Evolutionary conservation across 2,329 filamentous ascomycete species (phyloP).

Genomic region (Orbilia blumenaviensis): DNA sequence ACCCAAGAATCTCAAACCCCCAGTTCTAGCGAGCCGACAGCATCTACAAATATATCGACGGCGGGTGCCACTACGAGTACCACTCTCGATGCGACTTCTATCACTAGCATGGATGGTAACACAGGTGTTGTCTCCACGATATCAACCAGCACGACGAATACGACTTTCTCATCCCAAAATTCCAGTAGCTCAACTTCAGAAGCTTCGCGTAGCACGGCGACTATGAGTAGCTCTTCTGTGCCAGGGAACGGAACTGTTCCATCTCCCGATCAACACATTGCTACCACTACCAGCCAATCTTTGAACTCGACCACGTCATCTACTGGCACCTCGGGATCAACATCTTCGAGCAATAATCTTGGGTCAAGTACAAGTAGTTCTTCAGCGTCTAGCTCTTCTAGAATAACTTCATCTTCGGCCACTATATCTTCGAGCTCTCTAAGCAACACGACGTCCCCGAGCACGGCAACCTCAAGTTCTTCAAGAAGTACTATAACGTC

Average conservation of each 20-base stretch:
- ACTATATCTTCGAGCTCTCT: neutral
- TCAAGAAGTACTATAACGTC: neutral
- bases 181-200: neutral
- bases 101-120: neutral
- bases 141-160: neutral
- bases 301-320: neutral
- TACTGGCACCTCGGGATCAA: neutral
- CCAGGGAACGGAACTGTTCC: neutral
- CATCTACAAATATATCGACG: neutral
- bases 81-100: neutral
- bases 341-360: neutral
- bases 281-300: neutral
- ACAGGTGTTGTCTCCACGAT: neutral
- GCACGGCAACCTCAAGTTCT: neutral
- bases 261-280: constrained; percentile 13
- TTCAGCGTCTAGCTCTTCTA: neutral
- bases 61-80: neutral
- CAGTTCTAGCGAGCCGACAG: neutral
- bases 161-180: neutral
- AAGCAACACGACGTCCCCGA: neutral
- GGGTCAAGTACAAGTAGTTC: neutral
- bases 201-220: neutral
- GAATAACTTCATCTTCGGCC: neutral
- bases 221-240: neutral
- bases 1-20: neutral